Evolutionary conservation across 2,329 filamentous ascomycete species (phyloP).

Genomic region (Dactylonectria macrodidyma): DNA sequence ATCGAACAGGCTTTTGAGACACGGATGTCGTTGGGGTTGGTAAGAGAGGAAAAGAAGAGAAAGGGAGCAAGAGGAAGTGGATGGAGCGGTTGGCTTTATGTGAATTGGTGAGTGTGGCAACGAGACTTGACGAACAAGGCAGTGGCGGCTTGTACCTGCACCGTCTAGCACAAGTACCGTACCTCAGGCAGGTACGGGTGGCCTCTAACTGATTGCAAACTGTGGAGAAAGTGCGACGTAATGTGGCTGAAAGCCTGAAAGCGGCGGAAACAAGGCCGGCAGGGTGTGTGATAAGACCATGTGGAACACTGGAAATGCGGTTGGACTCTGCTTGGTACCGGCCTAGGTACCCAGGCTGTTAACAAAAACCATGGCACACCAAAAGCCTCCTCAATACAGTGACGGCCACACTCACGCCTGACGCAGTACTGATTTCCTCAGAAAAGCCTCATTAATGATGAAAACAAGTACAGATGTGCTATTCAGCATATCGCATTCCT

Average conservation of each 20-base stretch:
- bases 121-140: neutral
- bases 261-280: neutral
- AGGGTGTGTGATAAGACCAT: neutral
- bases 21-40: constrained; percentile 7
- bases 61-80: constrained; percentile 1
- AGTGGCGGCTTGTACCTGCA: constrained; percentile 24
- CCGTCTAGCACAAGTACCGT: neutral
- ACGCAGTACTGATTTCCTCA: too few species aligned
- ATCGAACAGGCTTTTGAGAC: constrained; percentile 64
- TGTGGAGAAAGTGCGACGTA: constrained; percentile 20
- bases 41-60: neutral
- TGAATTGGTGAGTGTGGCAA: constrained; percentile 6
- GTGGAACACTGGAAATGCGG: neutral
- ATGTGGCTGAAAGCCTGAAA: constrained; percentile 21
- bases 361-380: too few species aligned
- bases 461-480: too few species aligned
- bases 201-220: constrained; percentile 10
- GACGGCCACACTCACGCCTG: too few species aligned
- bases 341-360: too few species aligned
- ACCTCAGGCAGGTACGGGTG: neutral
- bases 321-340: neutral
- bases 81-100: constrained; percentile 24
- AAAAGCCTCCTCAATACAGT: too few species aligned
- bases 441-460: too few species aligned
- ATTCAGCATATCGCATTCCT: too few species aligned